Conservation (phyloP, 306 rosid genomes). For the Alnus glutinosa region DNA sequence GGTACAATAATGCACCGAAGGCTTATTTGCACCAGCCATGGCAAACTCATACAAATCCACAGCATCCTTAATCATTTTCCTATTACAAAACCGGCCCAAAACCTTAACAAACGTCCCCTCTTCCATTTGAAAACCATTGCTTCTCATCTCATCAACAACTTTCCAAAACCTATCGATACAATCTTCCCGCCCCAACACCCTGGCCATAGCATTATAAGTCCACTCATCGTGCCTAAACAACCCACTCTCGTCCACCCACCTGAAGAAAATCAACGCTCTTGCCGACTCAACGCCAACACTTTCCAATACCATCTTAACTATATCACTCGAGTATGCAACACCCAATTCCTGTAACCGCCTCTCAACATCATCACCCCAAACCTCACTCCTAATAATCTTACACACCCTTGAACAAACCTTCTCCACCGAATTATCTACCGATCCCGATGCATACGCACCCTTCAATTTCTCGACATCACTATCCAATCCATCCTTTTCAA, state of each 20-base stretch:
- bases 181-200: conserved; percentile 76
- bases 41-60: conserved; percentile 79
- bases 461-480: conserved; percentile 55
- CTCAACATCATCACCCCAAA: conserved; percentile 74
- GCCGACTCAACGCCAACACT: conserved; percentile 51
- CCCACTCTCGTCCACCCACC: conserved; percentile 82
- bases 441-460: conserved; percentile 53
- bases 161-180: conserved; percentile 75
- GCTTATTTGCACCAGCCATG: conserved; percentile 64
- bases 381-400: conserved; percentile 55
- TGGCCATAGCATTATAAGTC: conserved; percentile 66
- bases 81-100: conserved; percentile 61
- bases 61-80: conserved; percentile 66
- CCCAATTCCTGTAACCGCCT: conserved; percentile 45
- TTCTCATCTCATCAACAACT: conserved; percentile 65
- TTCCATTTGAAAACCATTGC: conserved; percentile 57
- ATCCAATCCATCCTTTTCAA: conserved; percentile 48
- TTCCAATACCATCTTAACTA: conserved; percentile 54
- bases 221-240: conserved; percentile 59
- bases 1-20: conserved; percentile 44
- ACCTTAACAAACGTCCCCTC: conserved; percentile 57
- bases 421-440: conserved; percentile 32
- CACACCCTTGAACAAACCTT: conserved; percentile 42
- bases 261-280: conserved; percentile 67
- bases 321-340: conserved; percentile 38